Evolutionary conservation across 2,329 filamentous ascomycete genomes (phyloP).

Genomic region (Fusarium ramigenum): DNA sequence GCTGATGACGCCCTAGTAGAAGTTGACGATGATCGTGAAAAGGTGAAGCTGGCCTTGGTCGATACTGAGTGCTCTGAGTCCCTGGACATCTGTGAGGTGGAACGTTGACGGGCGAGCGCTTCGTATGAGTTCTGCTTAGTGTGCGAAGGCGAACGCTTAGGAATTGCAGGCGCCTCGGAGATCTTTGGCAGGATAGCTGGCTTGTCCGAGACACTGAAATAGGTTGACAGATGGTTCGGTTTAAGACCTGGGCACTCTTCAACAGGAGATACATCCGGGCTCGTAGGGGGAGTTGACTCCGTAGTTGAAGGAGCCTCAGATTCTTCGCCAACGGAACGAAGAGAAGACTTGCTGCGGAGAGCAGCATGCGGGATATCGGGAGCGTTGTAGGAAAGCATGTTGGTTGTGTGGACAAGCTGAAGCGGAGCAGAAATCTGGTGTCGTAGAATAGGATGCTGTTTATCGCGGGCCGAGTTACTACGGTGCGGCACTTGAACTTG

Average conservation of each 20-base stretch:
- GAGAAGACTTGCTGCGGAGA: slow-evolving; percentile 58
- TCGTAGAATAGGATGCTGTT: slow-evolving; percentile 59
- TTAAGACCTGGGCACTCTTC: slow-evolving; percentile 65
- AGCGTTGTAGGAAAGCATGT: slow-evolving; percentile 94
- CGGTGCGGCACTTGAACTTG: slow-evolving; percentile 54
- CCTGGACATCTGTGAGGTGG: slow-evolving; percentile 67
- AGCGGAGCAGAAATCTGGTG: slow-evolving; percentile 88
- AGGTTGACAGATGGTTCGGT: slow-evolving; percentile 74
- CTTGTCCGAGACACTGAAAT: slow-evolving; percentile 66
- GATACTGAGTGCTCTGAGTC: slow-evolving; percentile 63
- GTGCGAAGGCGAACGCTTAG: slow-evolving; percentile 83
- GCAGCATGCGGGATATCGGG: slow-evolving; percentile 74
- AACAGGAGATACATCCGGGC: slow-evolving; percentile 71
- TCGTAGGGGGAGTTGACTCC: slow-evolving; percentile 70
- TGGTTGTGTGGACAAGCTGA: slow-evolving; percentile 91
- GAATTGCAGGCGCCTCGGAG: slow-evolving; percentile 65
- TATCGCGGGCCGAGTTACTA: slow-evolving; percentile 58
- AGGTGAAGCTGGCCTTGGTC: slow-evolving; percentile 64
- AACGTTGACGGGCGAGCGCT: slow-evolving; percentile 73
- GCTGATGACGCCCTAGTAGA: slow-evolving; percentile 62
- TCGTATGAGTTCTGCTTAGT: slow-evolving; percentile 86
- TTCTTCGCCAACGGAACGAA: slow-evolving; percentile 67
- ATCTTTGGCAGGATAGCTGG: slow-evolving; percentile 49
- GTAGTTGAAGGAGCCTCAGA: slow-evolving; percentile 71
- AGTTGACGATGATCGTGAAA: slow-evolving; percentile 66